phyloP scores from a whole-genome alignment of 2,329 filamentous ascomycete genomes.

The Ophiostoma angusticollis region DNA sequence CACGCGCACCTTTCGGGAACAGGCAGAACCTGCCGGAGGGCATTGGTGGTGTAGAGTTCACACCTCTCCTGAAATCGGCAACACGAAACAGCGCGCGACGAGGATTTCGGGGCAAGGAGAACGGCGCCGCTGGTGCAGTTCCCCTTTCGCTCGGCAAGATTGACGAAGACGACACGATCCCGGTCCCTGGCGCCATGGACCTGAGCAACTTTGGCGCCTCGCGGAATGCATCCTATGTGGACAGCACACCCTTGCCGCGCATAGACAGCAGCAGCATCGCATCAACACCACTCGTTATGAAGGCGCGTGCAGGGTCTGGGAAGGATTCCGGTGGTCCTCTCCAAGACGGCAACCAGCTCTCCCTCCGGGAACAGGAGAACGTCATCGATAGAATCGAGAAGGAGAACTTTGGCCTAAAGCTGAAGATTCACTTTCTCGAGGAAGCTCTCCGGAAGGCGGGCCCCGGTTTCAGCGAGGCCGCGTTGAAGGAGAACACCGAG shows the following conservation, averaged over 20 bases:
- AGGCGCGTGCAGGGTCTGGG: slow-evolving; percentile 44
- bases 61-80: slow-evolving; percentile 77
- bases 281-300: slow-evolving; percentile 66
- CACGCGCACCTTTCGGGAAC: slow-evolving; percentile 55
- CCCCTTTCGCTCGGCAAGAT: slow-evolving; percentile 60
- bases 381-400: slow-evolving; percentile 95
- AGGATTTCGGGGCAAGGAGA: slow-evolving; percentile 44
- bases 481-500: slow-evolving; percentile 88
- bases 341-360: slow-evolving; percentile 80
- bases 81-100: slow-evolving; percentile 57
- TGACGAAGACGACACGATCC: slow-evolving; percentile 61
- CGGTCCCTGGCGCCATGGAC: slow-evolving; percentile 42
- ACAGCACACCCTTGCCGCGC: slow-evolving; percentile 63
- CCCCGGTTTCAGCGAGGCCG: slow-evolving; percentile 77
- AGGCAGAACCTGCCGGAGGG: slow-evolving; percentile 57
- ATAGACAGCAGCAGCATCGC: slow-evolving; percentile 67
- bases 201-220: slow-evolving; percentile 58
- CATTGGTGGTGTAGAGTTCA: slow-evolving; percentile 69
- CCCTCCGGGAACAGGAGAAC: slow-evolving; percentile 86
- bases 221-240: slow-evolving; percentile 50
- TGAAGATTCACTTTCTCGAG: slow-evolving; percentile 95
- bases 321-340: slow-evolving; percentile 54
- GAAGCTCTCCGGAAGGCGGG: slow-evolving; percentile 79
- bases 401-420: slow-evolving; percentile 92
- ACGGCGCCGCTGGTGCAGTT: slow-evolving; percentile 37